A percentile compares a stretch with the other conserved stretches of the same genome.
phyloP scores from a whole-genome alignment of 768 basidiomycete genomes.

The Leucocoprinus leucothites region DNA sequence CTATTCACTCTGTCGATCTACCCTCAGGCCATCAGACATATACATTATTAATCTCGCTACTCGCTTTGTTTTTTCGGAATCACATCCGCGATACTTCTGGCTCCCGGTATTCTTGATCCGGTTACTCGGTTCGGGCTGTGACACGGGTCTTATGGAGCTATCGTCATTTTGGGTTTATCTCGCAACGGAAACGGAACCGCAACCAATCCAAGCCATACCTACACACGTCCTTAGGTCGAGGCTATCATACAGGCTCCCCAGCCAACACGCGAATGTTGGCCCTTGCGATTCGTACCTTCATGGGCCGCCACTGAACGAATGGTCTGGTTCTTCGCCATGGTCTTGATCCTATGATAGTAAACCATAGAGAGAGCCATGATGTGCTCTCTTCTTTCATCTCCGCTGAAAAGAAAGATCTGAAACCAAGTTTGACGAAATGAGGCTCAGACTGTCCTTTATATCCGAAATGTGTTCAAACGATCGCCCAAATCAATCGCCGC shows the following conservation, averaged over 20 bases:
- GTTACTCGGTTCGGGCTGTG: not conserved
- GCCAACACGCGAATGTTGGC: not conserved
- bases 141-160: not conserved
- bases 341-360: too few species aligned
- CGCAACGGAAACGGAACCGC: too few species aligned
- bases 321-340: not conserved
- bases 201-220: too few species aligned
- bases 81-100: conserved; percentile 4
- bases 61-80: not conserved
- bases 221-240: not conserved
- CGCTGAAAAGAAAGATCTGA: too few species aligned
- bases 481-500: too few species aligned
- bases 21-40: not conserved
- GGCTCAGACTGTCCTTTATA: too few species aligned
- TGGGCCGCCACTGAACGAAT: not conserved
- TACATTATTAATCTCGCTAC: not conserved
- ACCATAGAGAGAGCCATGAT: too few species aligned
- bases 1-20: too few species aligned
- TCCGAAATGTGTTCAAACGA: too few species aligned
- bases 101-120: conserved; percentile 3
- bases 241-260: not conserved
- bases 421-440: too few species aligned
- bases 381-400: too few species aligned
- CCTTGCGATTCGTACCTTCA: not conserved
- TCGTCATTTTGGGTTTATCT: too few species aligned